Evolutionary conservation across 2,329 filamentous ascomycete species (phyloP).

Genomic region (Cladophialophora exuberans): DNA sequence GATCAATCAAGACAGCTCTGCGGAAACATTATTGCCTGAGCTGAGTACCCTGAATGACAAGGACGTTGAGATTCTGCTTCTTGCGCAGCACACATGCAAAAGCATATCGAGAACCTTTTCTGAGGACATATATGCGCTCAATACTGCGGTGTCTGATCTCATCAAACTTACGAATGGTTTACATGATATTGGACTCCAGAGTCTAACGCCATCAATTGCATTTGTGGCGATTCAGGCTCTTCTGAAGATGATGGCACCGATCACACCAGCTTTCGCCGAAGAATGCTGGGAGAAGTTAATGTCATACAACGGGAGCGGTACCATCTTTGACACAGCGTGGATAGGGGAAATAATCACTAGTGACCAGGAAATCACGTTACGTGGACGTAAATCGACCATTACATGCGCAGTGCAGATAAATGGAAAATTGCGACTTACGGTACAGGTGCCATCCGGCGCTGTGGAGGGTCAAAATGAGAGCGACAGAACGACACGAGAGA

Average conservation of each 20-base stretch:
- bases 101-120: conserved; percentile 71
- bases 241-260: conserved; percentile 74
- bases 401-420: conserved; percentile 75
- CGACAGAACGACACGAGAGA: conserved; percentile 46
- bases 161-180: conserved; percentile 78
- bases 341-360: conserved; percentile 52
- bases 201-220: conserved; percentile 50
- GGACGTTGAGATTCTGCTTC: conserved; percentile 60
- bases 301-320: conserved; percentile 44
- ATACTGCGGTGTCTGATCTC: conserved; percentile 80
- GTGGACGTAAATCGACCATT: conserved; percentile 54
- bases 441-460: conserved; percentile 57
- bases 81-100: conserved; percentile 68
- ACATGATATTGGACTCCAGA: conserved; percentile 24
- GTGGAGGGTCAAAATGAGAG: conserved; percentile 39
- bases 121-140: conserved; percentile 73
- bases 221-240: conserved; percentile 56
- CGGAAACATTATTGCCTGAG: background rate
- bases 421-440: conserved; percentile 72
- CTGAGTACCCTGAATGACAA: conserved; percentile 36
- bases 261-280: conserved; percentile 78
- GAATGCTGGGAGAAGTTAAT: conserved; percentile 72
- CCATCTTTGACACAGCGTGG: conserved; percentile 58
- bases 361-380: conserved; percentile 47
- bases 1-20: conserved; percentile 44